Evolutionary conservation across 129 eudicot species (phyloP).

Genomic region (Helianthus tuberosus): DNA sequence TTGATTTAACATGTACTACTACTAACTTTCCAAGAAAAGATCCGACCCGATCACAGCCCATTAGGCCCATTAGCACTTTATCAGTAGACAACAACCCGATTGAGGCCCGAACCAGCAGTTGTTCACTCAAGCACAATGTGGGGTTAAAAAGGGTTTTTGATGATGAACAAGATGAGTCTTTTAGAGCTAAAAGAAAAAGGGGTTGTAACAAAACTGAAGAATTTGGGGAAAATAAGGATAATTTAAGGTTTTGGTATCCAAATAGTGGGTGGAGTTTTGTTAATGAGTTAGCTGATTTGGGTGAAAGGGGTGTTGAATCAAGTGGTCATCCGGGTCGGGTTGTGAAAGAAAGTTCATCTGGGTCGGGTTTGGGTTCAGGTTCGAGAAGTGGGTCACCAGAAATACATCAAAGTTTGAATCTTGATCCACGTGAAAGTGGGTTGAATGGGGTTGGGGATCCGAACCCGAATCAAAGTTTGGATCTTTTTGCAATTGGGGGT

Average conservation of each 20-base stretch:
- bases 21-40: slow-evolving; percentile 63
- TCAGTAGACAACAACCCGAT: slow-evolving; percentile 60
- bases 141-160: slow-evolving; percentile 62
- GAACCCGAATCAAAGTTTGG: slow-evolving; percentile 45
- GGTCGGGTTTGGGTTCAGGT: slow-evolving; percentile 59
- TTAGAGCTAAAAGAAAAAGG: slow-evolving; percentile 69
- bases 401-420: slow-evolving; percentile 59
- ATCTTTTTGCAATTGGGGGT: slow-evolving; percentile 34
- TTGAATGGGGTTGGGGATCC: slow-evolving; percentile 53
- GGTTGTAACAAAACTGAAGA: slow-evolving; percentile 45
- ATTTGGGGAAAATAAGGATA: slow-evolving; percentile 37
- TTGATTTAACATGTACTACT: slow-evolving; percentile 74
- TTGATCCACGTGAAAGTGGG: slow-evolving; percentile 51
- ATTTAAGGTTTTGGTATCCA: slow-evolving; percentile 55
- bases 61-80: slow-evolving; percentile 53
- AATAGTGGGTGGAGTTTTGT: slow-evolving; percentile 65
- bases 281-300: slow-evolving; percentile 51
- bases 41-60: slow-evolving; percentile 48
- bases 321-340: slow-evolving; percentile 41
- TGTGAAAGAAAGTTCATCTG: slow-evolving; percentile 52
- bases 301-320: slow-evolving; percentile 54
- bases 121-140: slow-evolving; percentile 67
- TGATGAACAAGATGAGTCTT: slow-evolving; percentile 62
- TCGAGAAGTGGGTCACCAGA: slow-evolving; percentile 61
- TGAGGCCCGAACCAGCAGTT: slow-evolving; percentile 51